Evolutionary conservation across 1,139 yeast genomes (phyloP).

Genomic region (Geotrichum citri-aurantii): DNA sequence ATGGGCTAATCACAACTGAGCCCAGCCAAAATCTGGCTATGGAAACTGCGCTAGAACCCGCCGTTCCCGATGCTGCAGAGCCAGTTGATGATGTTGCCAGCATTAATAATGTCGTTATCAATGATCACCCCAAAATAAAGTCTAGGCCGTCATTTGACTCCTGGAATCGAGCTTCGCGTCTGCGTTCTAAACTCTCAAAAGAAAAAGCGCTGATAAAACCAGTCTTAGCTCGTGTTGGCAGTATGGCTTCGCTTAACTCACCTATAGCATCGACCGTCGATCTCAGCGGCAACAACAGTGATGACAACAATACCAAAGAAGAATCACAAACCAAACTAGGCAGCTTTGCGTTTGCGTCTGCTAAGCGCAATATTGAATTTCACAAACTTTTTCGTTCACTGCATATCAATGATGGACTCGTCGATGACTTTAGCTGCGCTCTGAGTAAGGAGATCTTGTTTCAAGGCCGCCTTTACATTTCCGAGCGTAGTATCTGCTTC

Average conservation of each 20-base stretch:
- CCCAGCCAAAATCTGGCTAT: not conserved
- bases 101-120: not conserved
- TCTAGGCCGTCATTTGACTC: conserved; percentile 5
- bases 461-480: conserved; percentile 86
- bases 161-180: not conserved
- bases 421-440: conserved; percentile 89
- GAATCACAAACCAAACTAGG: conserved; percentile 22
- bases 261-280: not conserved
- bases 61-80: not conserved
- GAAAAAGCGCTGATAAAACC: conserved; percentile 8
- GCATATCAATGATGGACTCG: conserved; percentile 62
- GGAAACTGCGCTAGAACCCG: not conserved
- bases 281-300: not conserved
- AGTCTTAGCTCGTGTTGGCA: not conserved
- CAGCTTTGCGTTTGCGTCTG: conserved; percentile 50
- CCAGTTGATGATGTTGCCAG: not conserved
- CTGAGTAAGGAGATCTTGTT: conserved; percentile 77
- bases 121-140: not conserved
- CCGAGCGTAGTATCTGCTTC: conserved; percentile 78
- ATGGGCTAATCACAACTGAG: not conserved
- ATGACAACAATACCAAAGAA: not conserved
- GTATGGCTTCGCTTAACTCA: not conserved
- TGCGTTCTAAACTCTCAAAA: not conserved
- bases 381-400: conserved; percentile 68
- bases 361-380: conserved; percentile 68